A percentile compares a stretch with the other conserved stretches of the same genome.
These are phyloP conservation scores for Beta corolliflora DNA, from an alignment of 179 eudicot genomes.

Conservation along the genomic window DNA sequence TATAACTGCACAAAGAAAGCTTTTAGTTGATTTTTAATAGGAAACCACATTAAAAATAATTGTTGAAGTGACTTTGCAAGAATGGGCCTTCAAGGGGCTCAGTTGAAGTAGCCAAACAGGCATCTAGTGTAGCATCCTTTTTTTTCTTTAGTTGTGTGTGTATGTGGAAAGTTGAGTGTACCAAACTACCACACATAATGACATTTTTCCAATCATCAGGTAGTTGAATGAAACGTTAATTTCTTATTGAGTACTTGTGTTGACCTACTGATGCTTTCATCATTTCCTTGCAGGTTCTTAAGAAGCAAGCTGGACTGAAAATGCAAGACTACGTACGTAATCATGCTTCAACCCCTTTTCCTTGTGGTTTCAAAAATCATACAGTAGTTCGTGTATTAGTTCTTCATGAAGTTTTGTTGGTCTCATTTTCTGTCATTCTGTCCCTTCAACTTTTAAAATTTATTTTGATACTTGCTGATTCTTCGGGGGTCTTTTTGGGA, in stretches of 20 bases:
- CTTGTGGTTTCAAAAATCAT: no score
- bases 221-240: not conserved
- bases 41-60: not conserved
- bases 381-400: no score
- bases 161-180: not conserved
- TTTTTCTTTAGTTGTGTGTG: not conserved
- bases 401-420: no score
- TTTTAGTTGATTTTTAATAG: not conserved
- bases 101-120: not conserved
- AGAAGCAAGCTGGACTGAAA: slow-evolving; percentile 92
- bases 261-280: slow-evolving; percentile 21
- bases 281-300: slow-evolving; percentile 66
- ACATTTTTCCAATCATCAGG: no score
- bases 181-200: no score
- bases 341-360: not conserved
- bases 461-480: no score
- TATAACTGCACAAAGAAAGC: not conserved
- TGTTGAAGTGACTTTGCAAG: not conserved
- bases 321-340: slow-evolving; percentile 67
- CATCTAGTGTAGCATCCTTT: not conserved
- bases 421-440: no score
- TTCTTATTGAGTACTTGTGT: not conserved
- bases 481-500: no score
- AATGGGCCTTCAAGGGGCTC: no score
- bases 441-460: no score